Evolutionary conservation across 1,284 basidiomycete species (phyloP), one percentile per base, ranked within the genome.

Genomic region (Melanopsichium pennsylvanicum): DNA sequence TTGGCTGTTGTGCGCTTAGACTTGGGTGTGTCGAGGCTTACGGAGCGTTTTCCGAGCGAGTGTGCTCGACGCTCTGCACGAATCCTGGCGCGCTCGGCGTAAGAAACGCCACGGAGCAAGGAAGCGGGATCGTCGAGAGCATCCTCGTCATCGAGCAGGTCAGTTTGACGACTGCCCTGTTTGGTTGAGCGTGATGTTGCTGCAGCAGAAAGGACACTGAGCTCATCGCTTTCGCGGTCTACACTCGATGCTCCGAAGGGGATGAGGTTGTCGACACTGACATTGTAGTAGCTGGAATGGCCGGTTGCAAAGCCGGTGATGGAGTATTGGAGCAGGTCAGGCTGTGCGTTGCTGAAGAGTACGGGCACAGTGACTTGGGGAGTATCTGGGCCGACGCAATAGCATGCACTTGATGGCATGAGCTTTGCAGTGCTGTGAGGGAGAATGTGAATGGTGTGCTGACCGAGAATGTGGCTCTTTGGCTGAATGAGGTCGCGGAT

Each of bases 271-370:
- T 90, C 91, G 47, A 88, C 57, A 35, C 52, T 83, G 13, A 88
- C 86, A 71, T 93, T 91, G 25, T 84, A 86, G 18, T 92, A 85
- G 9, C 85, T 84, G 23, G 52, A 38, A 2, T 73, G 52, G 19
- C 74, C 76, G 19, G 86, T 84, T 5, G 86, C 87, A 33, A 93
- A 86, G 6, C 91, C 88, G 4, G 88, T 87, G 31, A 93, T 81
- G 13, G 87, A 88, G 81, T 94, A 97, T 51, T 85, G 86, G 31
- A 97, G 83, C 52, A 86, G 84, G 12, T 86, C 84, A 1, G 92
- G 88, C n/a, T 85, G 85, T 3, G 93, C 93, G 82, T 96, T 95
- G 84, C 96, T 97, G 80, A 97, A 86, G 23, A 96, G 84, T 26
- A 94, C 83, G 2, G 92, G 91, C 39, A 94, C 82, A 42, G 90